phyloP scores from a whole-genome alignment of 441 rosid genomes.

The Corymbia calophylla region DNA sequence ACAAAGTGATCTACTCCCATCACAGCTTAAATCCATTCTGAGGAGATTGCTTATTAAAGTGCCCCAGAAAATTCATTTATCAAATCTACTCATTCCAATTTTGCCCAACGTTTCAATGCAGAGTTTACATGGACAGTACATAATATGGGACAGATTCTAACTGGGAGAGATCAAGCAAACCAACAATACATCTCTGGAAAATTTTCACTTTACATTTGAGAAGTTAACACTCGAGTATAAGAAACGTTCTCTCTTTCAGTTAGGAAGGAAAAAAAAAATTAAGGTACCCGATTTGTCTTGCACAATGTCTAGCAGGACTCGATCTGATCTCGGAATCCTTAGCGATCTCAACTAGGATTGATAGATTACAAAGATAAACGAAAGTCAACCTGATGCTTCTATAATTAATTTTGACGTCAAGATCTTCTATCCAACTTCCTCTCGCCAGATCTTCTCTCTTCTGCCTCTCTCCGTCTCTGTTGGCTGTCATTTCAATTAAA shows the following conservation, averaged over 20 bases:
- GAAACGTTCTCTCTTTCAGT: neutral
- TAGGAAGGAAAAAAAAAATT: neutral
- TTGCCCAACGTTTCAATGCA: neutral
- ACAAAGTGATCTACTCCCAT: neutral
- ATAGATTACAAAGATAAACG: neutral
- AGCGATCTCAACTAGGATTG: neutral
- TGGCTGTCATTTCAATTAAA: constrained; percentile 37
- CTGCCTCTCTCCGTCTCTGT: constrained; percentile 81
- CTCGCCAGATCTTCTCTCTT: constrained; percentile 69
- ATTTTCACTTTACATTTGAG: neutral
- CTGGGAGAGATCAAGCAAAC: neutral
- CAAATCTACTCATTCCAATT: neutral
- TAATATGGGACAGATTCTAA: neutral
- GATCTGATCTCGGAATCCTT: neutral
- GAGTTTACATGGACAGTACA: neutral
- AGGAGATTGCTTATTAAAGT: neutral
- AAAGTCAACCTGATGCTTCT: neutral
- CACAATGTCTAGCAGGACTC: neutral
- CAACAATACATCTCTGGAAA: neutral
- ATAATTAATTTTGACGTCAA: constrained; percentile 16
- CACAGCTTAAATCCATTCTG: no score
- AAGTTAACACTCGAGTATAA: neutral
- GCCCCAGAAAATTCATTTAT: neutral
- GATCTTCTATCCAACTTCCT: constrained; percentile 72
- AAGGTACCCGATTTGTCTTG: neutral